Evolutionary conservation across 1,284 basidiomycete species (phyloP), one percentile per base, ranked within the genome.

Genomic region (Ceratobasidium sp.): DNA sequence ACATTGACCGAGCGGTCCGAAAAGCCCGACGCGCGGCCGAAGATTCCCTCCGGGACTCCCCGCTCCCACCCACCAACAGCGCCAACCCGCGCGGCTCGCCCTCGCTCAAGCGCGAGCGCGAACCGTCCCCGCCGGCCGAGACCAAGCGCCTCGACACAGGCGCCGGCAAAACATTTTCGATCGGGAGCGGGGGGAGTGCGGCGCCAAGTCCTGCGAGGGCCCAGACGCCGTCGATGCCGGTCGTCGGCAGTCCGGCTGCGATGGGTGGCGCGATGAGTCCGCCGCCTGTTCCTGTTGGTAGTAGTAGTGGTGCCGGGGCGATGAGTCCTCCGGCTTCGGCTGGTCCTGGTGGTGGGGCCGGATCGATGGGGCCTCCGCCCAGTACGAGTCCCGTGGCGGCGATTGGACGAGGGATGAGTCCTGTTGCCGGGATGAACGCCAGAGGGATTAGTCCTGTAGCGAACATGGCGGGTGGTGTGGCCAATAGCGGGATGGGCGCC

Each of bases 21-120:
- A 75, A 75, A 65, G 71, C 71, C 26, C 61, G 50, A 33, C 61
- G 61, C 46, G 71, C 71, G 23, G 71, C 71, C 26, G 61, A 75
- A 75, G 59, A 75, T 50, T 50, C 71, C 17, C 23, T 75, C n/a
- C 59, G 71, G 10, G 61, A 73, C 23, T 73, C 70, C 13, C 46
- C 50, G 23, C 65, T 46, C 15, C 40, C 40, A 33, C 23, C 57
- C n/a, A 9, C 33, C 33, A 33, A 33, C 26, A 33, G 26, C 13
- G 38, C 65, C 23, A 26, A 46, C 65, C 50, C 65, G 46, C 70
- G 70, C 56, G 70, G 59, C n/a, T 75, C 71, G 28, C 71, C 71
- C 1, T 75, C 71, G 20, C 71, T 75, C 71, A 75, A 75, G 48
- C 71, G 71, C 44, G 71, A 75, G 40, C 59, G 71, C 46, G 71